Base-by-base conservation (phyloP, 2,329 filamentous ascomycete genomes). In the Ploettnerulaceae sp. region DNA sequence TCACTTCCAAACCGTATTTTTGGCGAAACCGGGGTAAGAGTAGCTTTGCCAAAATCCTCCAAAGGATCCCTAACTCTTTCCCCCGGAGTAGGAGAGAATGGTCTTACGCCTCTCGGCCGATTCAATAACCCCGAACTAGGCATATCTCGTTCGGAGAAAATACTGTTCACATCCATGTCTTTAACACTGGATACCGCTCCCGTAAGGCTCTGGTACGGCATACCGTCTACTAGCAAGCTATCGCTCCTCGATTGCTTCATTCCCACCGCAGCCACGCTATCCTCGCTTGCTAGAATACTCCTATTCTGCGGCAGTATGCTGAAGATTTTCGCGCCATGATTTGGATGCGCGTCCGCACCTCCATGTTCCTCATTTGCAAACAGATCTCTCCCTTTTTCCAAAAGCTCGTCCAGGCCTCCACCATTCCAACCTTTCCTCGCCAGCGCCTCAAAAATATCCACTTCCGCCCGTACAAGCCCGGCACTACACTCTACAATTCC, bases 381-480 rank as follows among this genome's bases (percentile, higher is more conserved):
- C 14, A 84, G 65, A 59, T 85, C 81, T 26, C 72, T 70, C 7
- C 80, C 81, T 58, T 75, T 77, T 49, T 84, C 81, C 3, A 85
- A 67, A 3, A 85, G 65, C 25, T 84, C 81, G 49, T 84, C 81
- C 21, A 85, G 66, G 0, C 81, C 81, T 22, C 81, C 81, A 28
- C 81, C 81, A 15, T 69, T 75, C 81, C 81, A 84, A 6, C 81
- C 81, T 58, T 85, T 85, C 49, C 79, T 68, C 15, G 81, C 81
- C 18, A 85, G 66, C 18, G 75, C 71, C 67, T 85, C 81, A 48
- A 83, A 84, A 21, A 85, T 84, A 64, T 85, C 81, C 15, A 85
- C 77, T 66, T 85, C 81, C 45, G 81, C 81, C 14, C 81, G 70
- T 9, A 84, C 81, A 8, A 85, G 71, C 51, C 76, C 79, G 58